phyloP scores from a whole-genome alignment of 768 basidiomycete genomes.

The Pholiota molesta region DNA sequence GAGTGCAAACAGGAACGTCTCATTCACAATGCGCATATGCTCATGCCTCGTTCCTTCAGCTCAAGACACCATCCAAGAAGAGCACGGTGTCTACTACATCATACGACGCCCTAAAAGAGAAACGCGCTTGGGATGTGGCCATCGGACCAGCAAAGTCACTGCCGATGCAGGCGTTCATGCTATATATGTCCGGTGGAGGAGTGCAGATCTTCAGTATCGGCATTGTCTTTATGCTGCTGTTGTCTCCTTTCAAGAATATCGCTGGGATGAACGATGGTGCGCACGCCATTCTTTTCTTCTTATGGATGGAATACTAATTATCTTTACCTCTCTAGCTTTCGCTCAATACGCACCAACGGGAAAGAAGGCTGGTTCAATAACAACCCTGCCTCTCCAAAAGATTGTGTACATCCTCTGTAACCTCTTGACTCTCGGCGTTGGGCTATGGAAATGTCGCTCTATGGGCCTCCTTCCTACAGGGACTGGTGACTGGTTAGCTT shows the following conservation, averaged over 20 bases:
- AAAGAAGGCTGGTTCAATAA: conserved; percentile 50
- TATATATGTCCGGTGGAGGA: conserved; percentile 97
- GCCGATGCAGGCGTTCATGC: conserved; percentile 98
- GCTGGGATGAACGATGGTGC: conserved; percentile 77
- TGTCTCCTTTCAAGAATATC: conserved; percentile 84
- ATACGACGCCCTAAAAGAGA: conserved; percentile 71
- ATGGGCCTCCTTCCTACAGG: conserved; percentile 93
- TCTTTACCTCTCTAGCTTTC: conserved; percentile 51
- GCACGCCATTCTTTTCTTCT: conserved; percentile 25
- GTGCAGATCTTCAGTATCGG: conserved; percentile 98
- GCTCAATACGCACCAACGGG: conserved; percentile 73
- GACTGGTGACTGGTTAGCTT: conserved; percentile 93
- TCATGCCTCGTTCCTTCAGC: conserved; percentile 32
- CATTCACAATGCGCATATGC: conserved; percentile 15
- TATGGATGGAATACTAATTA: background rate
- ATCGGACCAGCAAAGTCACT: conserved; percentile 85
- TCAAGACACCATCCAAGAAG: conserved; percentile 41
- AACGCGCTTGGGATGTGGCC: conserved; percentile 86
- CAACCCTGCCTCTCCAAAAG: conserved; percentile 71
- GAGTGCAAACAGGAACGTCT: background rate
- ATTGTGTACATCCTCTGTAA: conserved; percentile 74
- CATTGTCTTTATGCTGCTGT: conserved; percentile 90
- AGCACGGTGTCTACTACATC: conserved; percentile 41
- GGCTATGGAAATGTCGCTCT: conserved; percentile 89
- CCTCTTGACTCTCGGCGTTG: conserved; percentile 76